A percentile compares a stretch with the other conserved stretches of the same genome.
phyloP scores from a whole-genome alignment of 345 rosid genomes.

The Sonneratia caseolaris region DNA sequence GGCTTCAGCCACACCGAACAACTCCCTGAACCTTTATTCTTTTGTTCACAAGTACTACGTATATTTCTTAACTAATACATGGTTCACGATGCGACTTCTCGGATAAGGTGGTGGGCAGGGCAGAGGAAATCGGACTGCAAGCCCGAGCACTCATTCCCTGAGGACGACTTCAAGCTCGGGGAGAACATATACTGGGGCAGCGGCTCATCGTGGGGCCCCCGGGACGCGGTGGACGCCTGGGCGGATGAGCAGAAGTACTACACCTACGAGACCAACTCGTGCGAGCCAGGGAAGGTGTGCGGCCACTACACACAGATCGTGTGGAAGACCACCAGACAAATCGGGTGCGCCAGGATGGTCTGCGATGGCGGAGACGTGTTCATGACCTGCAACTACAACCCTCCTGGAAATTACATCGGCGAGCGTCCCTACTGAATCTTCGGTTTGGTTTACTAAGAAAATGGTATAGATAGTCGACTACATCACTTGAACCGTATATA shows the following conservation, averaged over 20 bases:
- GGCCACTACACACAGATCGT: conserved; percentile 87
- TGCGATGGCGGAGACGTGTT: conserved; percentile 75
- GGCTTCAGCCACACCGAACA: no score
- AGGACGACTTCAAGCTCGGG: conserved; percentile 50
- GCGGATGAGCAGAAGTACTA: conserved; percentile 69
- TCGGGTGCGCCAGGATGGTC: conserved; percentile 75
- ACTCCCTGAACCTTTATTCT: no score
- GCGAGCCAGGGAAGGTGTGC: conserved; percentile 55
- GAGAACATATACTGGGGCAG: conserved; percentile 79
- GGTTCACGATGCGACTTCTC: neutral
- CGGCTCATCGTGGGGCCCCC: conserved; percentile 50
- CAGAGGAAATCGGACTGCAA: conserved; percentile 55
- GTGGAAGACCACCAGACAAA: conserved; percentile 54
- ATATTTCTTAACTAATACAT: neutral
- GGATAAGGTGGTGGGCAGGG: conserved; percentile 39
- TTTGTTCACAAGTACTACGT: neutral
- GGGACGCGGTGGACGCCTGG: conserved; percentile 68
- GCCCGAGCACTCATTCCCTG: conserved; percentile 52
- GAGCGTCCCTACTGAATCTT: conserved; percentile 47
- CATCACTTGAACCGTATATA: no score
- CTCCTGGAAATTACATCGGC: conserved; percentile 71
- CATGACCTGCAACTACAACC: conserved; percentile 92
- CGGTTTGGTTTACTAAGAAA: no score
- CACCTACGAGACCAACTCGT: conserved; percentile 40
- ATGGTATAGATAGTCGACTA: no score